Conservation (phyloP, 768 basidiomycete genomes). For the Naematelia aurantialba region DNA sequence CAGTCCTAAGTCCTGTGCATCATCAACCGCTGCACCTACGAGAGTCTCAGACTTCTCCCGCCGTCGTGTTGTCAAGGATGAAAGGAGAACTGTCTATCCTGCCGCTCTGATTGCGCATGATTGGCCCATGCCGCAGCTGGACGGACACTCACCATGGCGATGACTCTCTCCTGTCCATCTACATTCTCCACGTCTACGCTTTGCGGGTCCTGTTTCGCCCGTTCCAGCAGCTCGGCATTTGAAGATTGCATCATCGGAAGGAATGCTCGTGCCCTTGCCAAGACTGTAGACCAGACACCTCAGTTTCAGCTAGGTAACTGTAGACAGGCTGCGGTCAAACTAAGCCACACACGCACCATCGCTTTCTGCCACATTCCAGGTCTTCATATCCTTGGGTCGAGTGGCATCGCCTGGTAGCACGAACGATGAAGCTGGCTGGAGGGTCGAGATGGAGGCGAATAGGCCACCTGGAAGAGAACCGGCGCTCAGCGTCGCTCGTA, state of each 20-base stretch:
- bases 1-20: constrained; percentile 33
- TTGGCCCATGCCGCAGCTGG: no score
- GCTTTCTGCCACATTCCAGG: constrained; percentile 13
- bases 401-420: constrained; percentile 4
- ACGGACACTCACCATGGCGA: constrained; percentile 35
- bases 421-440: neutral
- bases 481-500: no score
- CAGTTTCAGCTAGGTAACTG: neutral
- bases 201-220: constrained; percentile 21
- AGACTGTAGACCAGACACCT: constrained; percentile 10
- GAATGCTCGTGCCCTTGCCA: constrained; percentile 31
- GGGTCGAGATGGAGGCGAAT: neutral
- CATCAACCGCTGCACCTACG: no score
- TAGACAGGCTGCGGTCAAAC: no score
- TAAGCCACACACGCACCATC: no score
- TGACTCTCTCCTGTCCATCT: constrained; percentile 24
- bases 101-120: no score
- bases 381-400: neutral
- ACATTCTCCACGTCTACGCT: constrained; percentile 36
- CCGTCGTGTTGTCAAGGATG: neutral
- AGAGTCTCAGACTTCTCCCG: no score
- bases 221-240: constrained; percentile 24
- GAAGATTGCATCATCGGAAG: constrained; percentile 29
- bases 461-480: constrained; percentile 5
- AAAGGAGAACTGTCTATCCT: no score